These are phyloP conservation scores for Fusarium foetens DNA, from an alignment of 2,329 filamentous ascomycete species.

Conservation along the genomic window DNA sequence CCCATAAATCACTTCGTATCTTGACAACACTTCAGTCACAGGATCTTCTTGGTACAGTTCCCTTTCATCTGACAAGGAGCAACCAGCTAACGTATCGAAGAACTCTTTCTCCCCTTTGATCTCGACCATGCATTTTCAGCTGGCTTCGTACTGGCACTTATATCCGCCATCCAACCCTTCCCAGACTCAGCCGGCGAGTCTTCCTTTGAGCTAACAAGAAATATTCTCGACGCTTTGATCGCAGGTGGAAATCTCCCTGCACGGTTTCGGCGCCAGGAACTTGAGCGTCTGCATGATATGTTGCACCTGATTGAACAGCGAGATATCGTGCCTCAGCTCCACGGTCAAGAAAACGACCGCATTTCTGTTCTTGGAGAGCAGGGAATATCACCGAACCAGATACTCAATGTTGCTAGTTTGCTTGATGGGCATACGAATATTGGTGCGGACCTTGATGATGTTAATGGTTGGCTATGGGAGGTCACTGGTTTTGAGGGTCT, in stretches of 20 bases:
- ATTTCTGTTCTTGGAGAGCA: background rate
- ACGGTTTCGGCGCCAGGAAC: background rate
- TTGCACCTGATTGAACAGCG: background rate
- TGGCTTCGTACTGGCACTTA: background rate
- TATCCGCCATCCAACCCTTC: background rate
- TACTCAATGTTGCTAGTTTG: background rate
- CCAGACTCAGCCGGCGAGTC: background rate
- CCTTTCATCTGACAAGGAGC: too few relatives aligned
- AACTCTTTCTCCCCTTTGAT: background rate
- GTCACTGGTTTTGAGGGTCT: background rate
- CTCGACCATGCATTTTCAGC: background rate
- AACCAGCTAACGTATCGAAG: accelerated
- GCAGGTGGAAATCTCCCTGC: background rate
- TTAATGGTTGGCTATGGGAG: background rate
- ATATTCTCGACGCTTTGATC: background rate
- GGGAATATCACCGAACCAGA: background rate
- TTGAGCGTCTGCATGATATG: background rate
- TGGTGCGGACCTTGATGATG: background rate
- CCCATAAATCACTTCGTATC: background rate
- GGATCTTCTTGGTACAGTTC: background rate
- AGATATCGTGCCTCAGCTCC: background rate
- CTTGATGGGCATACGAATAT: background rate
- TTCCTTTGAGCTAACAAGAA: background rate
- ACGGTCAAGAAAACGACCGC: background rate
- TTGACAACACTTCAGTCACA: background rate